Evolutionary conservation across 164 flowering plant species (phyloP).

Genomic region (Dillenia turbinata): DNA sequence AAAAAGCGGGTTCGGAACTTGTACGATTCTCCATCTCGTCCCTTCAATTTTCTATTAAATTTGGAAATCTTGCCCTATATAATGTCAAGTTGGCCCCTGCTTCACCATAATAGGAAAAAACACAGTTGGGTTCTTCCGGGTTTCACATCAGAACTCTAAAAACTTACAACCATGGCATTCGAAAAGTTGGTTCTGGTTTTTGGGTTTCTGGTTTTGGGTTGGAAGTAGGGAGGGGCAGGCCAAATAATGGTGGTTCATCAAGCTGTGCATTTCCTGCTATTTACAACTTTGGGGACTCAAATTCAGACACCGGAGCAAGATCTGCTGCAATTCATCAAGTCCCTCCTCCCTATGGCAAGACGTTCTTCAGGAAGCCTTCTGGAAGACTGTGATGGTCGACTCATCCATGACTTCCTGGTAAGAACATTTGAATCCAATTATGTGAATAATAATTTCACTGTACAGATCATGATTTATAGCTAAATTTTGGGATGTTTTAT

Average conservation of each 20-base stretch:
- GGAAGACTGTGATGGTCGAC: conserved; percentile 4
- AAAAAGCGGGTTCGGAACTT: no score
- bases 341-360: conserved; percentile 1
- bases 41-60: no score
- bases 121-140: no score
- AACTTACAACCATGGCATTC: background rate
- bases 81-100: no score
- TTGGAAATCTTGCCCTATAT: no score
- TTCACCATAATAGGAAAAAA: no score
- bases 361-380: conserved; percentile 1
- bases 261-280: conserved; percentile 35
- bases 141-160: no score
- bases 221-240: background rate
- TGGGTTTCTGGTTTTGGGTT: background rate
- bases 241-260: background rate
- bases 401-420: conserved; percentile 3
- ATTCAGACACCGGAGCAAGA: background rate
- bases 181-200: background rate
- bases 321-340: conserved; percentile 1
- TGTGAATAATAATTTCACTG: no score
- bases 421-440: no score
- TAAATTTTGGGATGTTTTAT: no score
- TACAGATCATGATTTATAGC: no score
- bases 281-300: conserved; percentile 27
- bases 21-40: no score